Conservation (phyloP, 768 basidiomycete species). For the Pisolithus microcarpus region DNA sequence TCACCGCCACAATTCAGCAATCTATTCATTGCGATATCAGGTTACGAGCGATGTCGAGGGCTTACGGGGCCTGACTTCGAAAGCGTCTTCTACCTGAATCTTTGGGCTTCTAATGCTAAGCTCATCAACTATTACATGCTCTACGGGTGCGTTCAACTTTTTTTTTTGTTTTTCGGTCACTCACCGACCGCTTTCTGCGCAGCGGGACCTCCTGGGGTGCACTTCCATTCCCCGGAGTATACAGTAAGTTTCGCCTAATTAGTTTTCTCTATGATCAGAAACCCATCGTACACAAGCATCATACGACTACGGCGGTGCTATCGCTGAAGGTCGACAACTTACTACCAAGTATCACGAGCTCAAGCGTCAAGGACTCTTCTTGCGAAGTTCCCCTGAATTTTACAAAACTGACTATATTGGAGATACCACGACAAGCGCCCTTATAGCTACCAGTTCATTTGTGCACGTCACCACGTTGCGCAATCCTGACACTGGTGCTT, state of each 20-base stretch:
- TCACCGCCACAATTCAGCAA: background rate
- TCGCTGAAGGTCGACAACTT: slow-evolving; percentile 60
- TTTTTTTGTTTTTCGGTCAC: background rate
- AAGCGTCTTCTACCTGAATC: slow-evolving; percentile 70
- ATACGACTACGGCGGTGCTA: slow-evolving; percentile 75
- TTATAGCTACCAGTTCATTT: slow-evolving; percentile 35
- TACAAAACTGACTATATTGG: slow-evolving; percentile 74
- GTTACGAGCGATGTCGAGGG: slow-evolving; percentile 55
- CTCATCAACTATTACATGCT: slow-evolving; percentile 83
- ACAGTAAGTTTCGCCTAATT: slow-evolving; percentile 31
- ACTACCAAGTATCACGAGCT: slow-evolving; percentile 69
- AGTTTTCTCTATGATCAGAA: background rate
- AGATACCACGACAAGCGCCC: slow-evolving; percentile 46
- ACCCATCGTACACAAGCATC: slow-evolving; percentile 31
- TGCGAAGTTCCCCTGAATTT: slow-evolving; percentile 73
- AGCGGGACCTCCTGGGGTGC: slow-evolving; percentile 86
- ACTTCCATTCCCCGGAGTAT: slow-evolving; percentile 71
- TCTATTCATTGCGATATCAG: slow-evolving; percentile 23
- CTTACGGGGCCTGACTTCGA: slow-evolving; percentile 70
- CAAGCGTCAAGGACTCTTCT: slow-evolving; percentile 70
- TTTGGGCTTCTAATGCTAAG: slow-evolving; percentile 80
- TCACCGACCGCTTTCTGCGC: slow-evolving; percentile 3
- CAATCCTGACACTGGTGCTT: slow-evolving; percentile 60
- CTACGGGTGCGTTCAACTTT: slow-evolving; percentile 46
- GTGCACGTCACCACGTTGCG: slow-evolving; percentile 55